A percentile compares a stretch with the other conserved stretches of the same genome.
phyloP scores from a whole-genome alignment of 75 land plant genomes.

The Pseudotsuga menziesii region DNA sequence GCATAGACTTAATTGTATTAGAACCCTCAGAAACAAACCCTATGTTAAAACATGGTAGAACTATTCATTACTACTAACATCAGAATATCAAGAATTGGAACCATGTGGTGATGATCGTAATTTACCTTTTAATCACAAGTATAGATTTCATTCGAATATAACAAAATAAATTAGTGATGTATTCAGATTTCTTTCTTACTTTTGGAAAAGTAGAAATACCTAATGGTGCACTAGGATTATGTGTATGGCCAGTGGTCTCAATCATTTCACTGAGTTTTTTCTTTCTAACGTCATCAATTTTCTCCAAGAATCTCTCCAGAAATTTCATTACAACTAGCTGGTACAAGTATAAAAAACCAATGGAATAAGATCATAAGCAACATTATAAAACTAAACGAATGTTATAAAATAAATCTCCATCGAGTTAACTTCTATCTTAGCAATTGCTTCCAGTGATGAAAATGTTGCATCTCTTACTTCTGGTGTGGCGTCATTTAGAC shows the following conservation, averaged over 20 bases:
- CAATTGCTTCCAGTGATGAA: constrained; percentile 37
- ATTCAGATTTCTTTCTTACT: not conserved
- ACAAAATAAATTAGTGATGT: no score
- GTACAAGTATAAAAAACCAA: not conserved
- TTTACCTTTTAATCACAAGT: not conserved
- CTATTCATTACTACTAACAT: not conserved
- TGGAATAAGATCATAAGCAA: not conserved
- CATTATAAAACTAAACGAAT: not conserved
- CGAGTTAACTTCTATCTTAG: constrained; percentile 23
- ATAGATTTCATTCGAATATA: not conserved
- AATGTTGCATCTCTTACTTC: constrained; percentile 50
- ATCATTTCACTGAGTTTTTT: constrained; percentile 46
- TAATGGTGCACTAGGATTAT: constrained; percentile 9
- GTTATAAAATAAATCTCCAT: not conserved
- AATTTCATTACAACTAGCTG: constrained; percentile 43
- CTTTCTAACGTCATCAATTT: constrained; percentile 46
- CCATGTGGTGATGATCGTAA: not conserved
- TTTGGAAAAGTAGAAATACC: not conserved
- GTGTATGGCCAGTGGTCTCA: constrained; percentile 17
- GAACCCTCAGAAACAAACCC: not conserved
- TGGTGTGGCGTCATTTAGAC: constrained; percentile 45
- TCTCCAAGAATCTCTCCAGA: constrained; percentile 43
- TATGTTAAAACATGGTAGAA: not conserved
- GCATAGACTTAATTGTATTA: not conserved
- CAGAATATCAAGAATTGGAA: not conserved